Conservation (phyloP, 495 filamentous ascomycete species). For the Annulohypoxylon bovei region DNA sequence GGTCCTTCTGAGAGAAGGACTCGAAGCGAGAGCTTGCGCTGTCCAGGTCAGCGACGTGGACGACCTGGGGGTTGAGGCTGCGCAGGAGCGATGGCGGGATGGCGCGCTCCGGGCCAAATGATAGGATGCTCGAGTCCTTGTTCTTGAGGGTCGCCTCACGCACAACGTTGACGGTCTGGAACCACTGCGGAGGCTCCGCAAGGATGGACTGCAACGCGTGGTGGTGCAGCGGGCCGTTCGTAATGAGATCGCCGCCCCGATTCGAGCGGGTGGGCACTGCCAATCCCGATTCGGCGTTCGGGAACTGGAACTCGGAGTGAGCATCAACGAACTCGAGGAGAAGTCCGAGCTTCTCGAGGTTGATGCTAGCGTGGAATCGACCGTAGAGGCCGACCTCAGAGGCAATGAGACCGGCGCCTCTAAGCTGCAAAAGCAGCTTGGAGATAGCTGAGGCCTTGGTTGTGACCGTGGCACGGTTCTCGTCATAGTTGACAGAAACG, state of each 20-base stretch:
- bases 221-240: constrained; percentile 44
- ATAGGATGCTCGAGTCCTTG: constrained; percentile 26
- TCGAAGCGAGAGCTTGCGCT: constrained; percentile 17
- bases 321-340: constrained; percentile 43
- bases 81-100: constrained; percentile 34
- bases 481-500: constrained; percentile 56
- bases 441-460: constrained; percentile 39
- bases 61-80: constrained; percentile 26
- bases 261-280: constrained; percentile 41
- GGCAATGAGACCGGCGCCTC: constrained; percentile 49
- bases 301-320: constrained; percentile 49
- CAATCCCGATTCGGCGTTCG: constrained; percentile 48
- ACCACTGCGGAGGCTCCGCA: constrained; percentile 55
- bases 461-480: constrained; percentile 52
- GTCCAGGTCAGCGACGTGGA: constrained; percentile 30
- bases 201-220: constrained; percentile 55
- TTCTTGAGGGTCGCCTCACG: constrained; percentile 10
- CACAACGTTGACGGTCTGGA: constrained; percentile 38
- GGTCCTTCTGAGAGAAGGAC: constrained; percentile 12
- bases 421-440: constrained; percentile 46
- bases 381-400: constrained; percentile 51
- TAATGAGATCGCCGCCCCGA: constrained; percentile 27
- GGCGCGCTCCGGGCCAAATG: constrained; percentile 34
- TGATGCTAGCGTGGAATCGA: constrained; percentile 48
- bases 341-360: constrained; percentile 21